Conservation (phyloP, 106 monocot genomes). For the Triglochin maritima region DNA sequence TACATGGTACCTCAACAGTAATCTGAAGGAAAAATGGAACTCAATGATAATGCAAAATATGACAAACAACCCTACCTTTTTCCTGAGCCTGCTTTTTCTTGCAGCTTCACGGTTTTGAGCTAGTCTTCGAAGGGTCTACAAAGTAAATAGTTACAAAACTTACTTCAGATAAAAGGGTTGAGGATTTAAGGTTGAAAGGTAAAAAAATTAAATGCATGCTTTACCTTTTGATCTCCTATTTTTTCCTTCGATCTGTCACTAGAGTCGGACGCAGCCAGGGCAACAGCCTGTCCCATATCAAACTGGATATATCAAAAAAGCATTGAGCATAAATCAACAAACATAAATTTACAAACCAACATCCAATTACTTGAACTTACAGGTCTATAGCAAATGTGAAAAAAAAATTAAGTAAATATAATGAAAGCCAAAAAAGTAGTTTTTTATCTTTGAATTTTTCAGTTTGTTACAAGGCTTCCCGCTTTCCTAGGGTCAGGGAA, state of each 20-base stretch:
- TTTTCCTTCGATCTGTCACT: slow-evolving; percentile 95
- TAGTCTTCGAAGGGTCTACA: slow-evolving; percentile 61
- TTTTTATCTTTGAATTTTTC: too few species aligned
- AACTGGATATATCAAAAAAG: slow-evolving; percentile 25
- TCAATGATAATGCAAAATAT: not conserved
- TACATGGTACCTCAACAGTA: too few species aligned
- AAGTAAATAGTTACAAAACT: not conserved
- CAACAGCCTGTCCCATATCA: slow-evolving; percentile 38
- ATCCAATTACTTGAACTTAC: not conserved
- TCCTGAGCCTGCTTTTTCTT: slow-evolving; percentile 78
- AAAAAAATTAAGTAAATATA: not conserved
- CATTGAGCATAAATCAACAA: not conserved
- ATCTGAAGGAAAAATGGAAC: not conserved
- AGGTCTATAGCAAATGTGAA: not conserved
- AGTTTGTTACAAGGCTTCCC: too few species aligned
- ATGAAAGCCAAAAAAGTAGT: too few species aligned
- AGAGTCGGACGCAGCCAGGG: slow-evolving; percentile 63
- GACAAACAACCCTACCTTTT: slow-evolving; percentile 39
- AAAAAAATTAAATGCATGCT: not conserved
- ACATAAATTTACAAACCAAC: not conserved
- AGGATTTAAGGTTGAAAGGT: not conserved
- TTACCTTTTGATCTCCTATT: slow-evolving; percentile 68
- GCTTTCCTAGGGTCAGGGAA: too few species aligned
- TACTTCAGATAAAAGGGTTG: not conserved
- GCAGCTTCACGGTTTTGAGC: slow-evolving; percentile 97